A percentile compares a stretch with the other conserved stretches of the same genome.
Evolutionary conservation across 352 stramenopile species (phyloP).

Genomic region (Globisporangium takayamanum): DNA sequence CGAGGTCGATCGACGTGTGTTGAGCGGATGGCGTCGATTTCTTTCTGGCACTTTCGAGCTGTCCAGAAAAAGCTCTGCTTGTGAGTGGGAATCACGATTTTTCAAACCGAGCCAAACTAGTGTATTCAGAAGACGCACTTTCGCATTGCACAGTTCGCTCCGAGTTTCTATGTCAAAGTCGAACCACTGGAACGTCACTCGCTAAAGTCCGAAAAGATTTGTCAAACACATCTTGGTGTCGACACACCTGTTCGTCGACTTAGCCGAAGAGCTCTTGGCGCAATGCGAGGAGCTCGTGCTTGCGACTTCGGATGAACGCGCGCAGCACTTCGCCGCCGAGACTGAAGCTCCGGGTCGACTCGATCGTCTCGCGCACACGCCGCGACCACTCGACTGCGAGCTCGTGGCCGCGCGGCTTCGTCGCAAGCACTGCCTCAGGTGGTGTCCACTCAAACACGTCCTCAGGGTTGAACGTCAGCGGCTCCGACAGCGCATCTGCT

Average conservation of each 20-base stretch:
- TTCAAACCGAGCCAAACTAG: not conserved
- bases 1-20: no score
- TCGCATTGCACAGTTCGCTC: not conserved
- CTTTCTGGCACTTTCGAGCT: not conserved
- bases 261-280: slow-evolving; percentile 53
- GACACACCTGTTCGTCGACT: no score
- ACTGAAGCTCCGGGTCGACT: slow-evolving; percentile 47
- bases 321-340: slow-evolving; percentile 51
- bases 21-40: not conserved
- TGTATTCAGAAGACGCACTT: not conserved
- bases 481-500: not conserved
- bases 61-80: not conserved
- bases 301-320: slow-evolving; percentile 45
- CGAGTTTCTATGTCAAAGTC: not conserved
- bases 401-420: slow-evolving; percentile 9
- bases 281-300: slow-evolving; percentile 49
- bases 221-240: not conserved
- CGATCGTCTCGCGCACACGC: slow-evolving; percentile 36
- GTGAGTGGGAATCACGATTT: not conserved
- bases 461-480: slow-evolving; percentile 32
- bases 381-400: slow-evolving; percentile 30
- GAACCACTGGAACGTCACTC: slow-evolving; percentile 3
- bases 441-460: slow-evolving; percentile 63
- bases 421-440: slow-evolving; percentile 16
- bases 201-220: not conserved